Conservation (phyloP, 2,329 filamentous ascomycete genomes). For the Golovinomyces cichoracearum region DNA sequence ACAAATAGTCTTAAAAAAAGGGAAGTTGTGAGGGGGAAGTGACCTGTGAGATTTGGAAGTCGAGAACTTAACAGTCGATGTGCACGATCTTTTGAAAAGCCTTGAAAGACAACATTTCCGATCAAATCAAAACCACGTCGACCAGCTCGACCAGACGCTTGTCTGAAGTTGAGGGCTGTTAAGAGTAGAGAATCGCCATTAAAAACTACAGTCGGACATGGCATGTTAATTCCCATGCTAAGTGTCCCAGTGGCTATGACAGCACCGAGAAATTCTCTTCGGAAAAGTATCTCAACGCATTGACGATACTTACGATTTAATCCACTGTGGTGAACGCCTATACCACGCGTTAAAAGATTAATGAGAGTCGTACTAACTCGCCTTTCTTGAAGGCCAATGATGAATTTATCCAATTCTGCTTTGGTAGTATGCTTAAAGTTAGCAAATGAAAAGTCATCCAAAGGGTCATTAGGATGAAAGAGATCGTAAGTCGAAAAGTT, state of each 20-base stretch:
- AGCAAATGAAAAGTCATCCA: no score
- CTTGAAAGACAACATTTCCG: constrained; percentile 58
- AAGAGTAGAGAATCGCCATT: constrained; percentile 46
- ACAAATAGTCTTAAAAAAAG: constrained; percentile 43
- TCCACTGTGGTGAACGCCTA: no score
- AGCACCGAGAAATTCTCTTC: constrained; percentile 42
- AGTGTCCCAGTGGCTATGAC: constrained; percentile 54
- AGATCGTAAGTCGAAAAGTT: no score
- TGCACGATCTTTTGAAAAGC: constrained; percentile 32
- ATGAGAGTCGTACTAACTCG: no score
- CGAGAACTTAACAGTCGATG: constrained; percentile 45
- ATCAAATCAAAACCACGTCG: constrained; percentile 58
- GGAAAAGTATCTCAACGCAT: constrained; percentile 46
- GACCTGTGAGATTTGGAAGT: constrained; percentile 47
- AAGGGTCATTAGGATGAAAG: no score
- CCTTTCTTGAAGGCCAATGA: no score
- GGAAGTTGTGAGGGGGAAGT: constrained; percentile 53
- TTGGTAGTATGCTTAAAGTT: no score
- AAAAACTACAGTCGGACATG: constrained; percentile 60
- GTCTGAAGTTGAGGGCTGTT: constrained; percentile 50
- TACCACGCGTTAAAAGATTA: no score
- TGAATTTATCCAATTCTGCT: no score
- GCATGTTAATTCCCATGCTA: constrained; percentile 59
- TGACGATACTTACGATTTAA: constrained; percentile 58
- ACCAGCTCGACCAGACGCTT: constrained; percentile 52